phyloP scores from a whole-genome alignment of 2,329 filamentous ascomycete genomes.

The Diaporthe australafricana region DNA sequence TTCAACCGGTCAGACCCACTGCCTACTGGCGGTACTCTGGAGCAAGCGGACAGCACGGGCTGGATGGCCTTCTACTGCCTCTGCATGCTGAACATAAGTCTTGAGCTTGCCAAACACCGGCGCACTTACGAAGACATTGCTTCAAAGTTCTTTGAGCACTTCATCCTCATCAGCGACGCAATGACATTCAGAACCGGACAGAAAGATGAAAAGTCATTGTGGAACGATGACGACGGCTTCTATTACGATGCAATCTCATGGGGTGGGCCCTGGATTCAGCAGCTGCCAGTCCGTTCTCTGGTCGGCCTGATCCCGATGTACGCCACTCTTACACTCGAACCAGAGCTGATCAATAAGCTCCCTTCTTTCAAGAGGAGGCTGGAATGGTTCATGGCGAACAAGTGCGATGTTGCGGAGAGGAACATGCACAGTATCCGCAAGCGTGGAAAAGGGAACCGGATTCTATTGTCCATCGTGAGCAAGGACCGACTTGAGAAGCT shows the following conservation, averaged over 20 bases:
- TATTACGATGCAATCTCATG: slow-evolving; percentile 99
- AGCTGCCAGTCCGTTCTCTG: slow-evolving; percentile 90
- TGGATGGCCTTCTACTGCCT: slow-evolving; percentile 99
- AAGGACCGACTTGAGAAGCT: slow-evolving; percentile 93
- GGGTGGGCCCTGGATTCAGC: slow-evolving; percentile 92
- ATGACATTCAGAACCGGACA: slow-evolving; percentile 85
- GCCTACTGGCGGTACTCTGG: slow-evolving; percentile 90
- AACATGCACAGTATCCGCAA: slow-evolving; percentile 95
- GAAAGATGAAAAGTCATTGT: slow-evolving; percentile 84
- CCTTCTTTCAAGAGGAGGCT: slow-evolving; percentile 93
- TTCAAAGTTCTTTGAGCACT: slow-evolving; percentile 98
- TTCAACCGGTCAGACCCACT: slow-evolving; percentile 97
- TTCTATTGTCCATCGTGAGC: slow-evolving; percentile 90
- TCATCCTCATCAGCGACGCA: slow-evolving; percentile 96
- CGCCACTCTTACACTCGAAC: slow-evolving; percentile 91
- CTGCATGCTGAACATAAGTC: slow-evolving; percentile 95
- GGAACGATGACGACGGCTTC: slow-evolving; percentile 97
- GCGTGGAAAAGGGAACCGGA: slow-evolving; percentile 88
- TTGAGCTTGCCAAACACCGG: slow-evolving; percentile 94
- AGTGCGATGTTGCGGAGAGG: slow-evolving; percentile 85
- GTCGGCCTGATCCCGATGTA: slow-evolving; percentile 95
- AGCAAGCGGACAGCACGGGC: slow-evolving; percentile 96
- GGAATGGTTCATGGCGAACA: slow-evolving; percentile 93
- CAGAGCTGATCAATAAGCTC: slow-evolving; percentile 90
- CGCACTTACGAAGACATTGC: slow-evolving; percentile 97